These are phyloP conservation scores for peach (Prunus persica) DNA, from an alignment of 306 rosid species.

Conservation along the genomic window DNA sequence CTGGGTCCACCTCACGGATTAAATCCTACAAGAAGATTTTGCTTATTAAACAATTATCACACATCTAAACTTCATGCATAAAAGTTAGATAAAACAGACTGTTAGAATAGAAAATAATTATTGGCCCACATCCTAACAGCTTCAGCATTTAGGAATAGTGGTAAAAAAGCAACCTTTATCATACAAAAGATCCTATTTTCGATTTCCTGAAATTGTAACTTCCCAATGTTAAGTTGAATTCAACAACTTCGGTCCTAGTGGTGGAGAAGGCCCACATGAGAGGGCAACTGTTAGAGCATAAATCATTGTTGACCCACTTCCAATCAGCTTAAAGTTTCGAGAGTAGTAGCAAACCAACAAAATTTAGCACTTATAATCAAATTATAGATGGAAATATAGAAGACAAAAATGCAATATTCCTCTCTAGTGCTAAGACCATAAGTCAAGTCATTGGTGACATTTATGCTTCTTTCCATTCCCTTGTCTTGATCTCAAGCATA, in stretches of 20 bases:
- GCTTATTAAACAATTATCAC: constrained; percentile 21
- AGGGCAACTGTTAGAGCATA: background rate
- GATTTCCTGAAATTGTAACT: background rate
- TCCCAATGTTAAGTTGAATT: background rate
- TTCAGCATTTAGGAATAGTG: background rate
- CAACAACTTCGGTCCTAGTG: background rate
- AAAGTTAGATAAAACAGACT: background rate
- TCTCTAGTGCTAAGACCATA: too few relatives aligned
- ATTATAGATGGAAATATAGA: background rate
- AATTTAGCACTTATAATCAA: background rate
- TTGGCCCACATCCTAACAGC: background rate
- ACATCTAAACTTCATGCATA: background rate
- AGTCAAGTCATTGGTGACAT: background rate
- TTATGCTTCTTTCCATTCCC: background rate
- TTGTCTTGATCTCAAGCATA: background rate
- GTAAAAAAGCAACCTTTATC: background rate
- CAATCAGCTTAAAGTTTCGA: background rate
- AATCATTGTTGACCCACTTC: background rate
- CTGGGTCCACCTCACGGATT: constrained; percentile 85
- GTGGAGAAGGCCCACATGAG: background rate
- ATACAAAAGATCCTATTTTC: background rate
- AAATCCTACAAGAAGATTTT: constrained; percentile 62
- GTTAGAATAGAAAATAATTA: background rate
- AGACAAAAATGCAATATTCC: too few relatives aligned
- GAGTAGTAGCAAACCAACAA: background rate